A percentile compares a stretch with the other conserved stretches of the same genome.
phyloP scores from a whole-genome alignment of 1,139 yeast species.

The Diutina mesorugosa region DNA sequence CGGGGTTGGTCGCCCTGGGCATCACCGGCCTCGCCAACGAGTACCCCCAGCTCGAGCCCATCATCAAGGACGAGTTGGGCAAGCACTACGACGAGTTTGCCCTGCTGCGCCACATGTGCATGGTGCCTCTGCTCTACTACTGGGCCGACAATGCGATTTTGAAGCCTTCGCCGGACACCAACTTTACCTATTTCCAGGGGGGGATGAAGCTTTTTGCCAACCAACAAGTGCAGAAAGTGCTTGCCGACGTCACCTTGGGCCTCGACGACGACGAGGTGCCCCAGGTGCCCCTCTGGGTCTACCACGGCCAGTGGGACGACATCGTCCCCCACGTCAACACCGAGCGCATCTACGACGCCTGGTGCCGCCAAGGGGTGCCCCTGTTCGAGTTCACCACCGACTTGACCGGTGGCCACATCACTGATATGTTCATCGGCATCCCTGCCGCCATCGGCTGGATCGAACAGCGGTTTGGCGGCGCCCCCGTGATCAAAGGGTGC shows the following conservation, averaged over 20 bases:
- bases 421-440: slow-evolving; percentile 14
- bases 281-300: slow-evolving; percentile 7
- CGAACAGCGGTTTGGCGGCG: slow-evolving; percentile 6
- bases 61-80: neutral
- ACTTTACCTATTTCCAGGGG: slow-evolving; percentile 7
- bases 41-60: slow-evolving; percentile 12
- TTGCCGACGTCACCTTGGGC: slow-evolving; percentile 5
- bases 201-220: slow-evolving; percentile 10
- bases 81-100: slow-evolving; percentile 1
- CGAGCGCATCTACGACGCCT: slow-evolving; percentile 4
- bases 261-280: slow-evolving; percentile 9
- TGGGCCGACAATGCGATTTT: slow-evolving; percentile 9
- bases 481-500: neutral
- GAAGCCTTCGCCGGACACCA: slow-evolving; percentile 6
- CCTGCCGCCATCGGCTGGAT: slow-evolving; percentile 21
- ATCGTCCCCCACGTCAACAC: slow-evolving; percentile 6
- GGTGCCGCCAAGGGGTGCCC: slow-evolving; percentile 5
- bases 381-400: slow-evolving; percentile 12
- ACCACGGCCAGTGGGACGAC: slow-evolving; percentile 6
- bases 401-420: slow-evolving; percentile 13
- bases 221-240: slow-evolving; percentile 3
- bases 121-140: slow-evolving; percentile 4
- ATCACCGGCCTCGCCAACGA: slow-evolving; percentile 16
- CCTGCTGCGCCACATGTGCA: slow-evolving; percentile 5
- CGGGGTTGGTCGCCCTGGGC: slow-evolving; percentile 16